Evolutionary conservation across 2,329 filamentous ascomycete genomes (phyloP), one percentile per base, ranked within the genome.

Genomic region (Hypoxylon sp.): DNA sequence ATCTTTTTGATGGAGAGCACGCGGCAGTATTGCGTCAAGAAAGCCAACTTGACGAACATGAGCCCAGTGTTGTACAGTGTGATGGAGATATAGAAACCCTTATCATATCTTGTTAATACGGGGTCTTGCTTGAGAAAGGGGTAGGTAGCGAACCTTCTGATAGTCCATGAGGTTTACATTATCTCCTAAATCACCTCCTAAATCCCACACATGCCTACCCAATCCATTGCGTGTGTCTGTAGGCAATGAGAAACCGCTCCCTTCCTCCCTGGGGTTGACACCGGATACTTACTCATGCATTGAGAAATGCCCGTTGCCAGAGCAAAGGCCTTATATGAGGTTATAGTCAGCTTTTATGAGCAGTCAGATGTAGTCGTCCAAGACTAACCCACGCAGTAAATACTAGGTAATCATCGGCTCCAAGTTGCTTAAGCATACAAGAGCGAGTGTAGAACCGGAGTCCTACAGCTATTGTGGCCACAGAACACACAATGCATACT

Each of bases 31-130:
- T 82, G 80, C 2, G 77, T 68, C 46, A 82, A 72, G 67, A 82
- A 82, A 22, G 79, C 77, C 44, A 81, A 53, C 67, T 82, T 82
- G 51, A 79, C 76, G 17, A 79, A 73, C 40, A 77, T 73, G 17
- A 82, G 75, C 5, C 78, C 77, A 31, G 68, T 64, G 46, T 81
- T 81, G 66, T 82, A 82, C 7, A 82, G 72, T 17, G 79, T 74
- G 8, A 82, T 80, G 2, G 77, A 80, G 33, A 80, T 64, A 64
- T 79, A 82, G 69, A 82, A 82, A 3, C 75, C 73, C 80, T 81
- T 81, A 55, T 6, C 6, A 40, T 42, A 27, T 37, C 3, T 31
- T 57, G 22, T 68, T 25, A 74, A 49, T 55, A 42, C 1, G 11
- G 33, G 17, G 2, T 22, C 6, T 31, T 37, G 2, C 11, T 11